Percentiles rank a stretch among this genome's conserved stretches.
phyloP scores from a whole-genome alignment of 768 basidiomycete species.

The Steccherinum ochraceum region DNA sequence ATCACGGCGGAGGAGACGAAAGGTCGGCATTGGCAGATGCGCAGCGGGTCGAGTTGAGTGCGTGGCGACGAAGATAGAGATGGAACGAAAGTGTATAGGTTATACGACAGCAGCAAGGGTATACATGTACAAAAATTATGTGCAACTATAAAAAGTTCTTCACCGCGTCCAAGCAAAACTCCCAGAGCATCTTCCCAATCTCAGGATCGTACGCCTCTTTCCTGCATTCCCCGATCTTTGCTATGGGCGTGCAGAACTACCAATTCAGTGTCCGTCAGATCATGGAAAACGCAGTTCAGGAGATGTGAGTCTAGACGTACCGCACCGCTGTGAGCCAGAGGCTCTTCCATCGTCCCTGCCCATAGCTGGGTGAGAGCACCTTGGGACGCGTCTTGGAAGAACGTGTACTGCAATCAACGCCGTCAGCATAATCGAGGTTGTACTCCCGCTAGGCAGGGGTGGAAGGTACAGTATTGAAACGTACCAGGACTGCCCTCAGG shows the following conservation, averaged over 20 bases:
- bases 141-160: too few species aligned
- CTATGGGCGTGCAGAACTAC: constrained; percentile 10
- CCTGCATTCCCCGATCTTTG: constrained; percentile 5
- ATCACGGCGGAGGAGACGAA: too few species aligned
- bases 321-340: constrained; percentile 26
- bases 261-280: background rate
- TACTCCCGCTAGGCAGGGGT: too few species aligned
- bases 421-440: background rate
- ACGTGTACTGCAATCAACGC: constrained; percentile 4
- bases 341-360: constrained; percentile 32
- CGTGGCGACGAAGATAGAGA: too few species aligned
- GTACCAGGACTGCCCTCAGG: constrained; percentile 1
- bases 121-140: too few species aligned
- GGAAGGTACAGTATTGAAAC: constrained; percentile 10
- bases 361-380: constrained; percentile 37
- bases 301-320: constrained; percentile 19
- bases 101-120: too few species aligned
- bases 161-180: constrained; percentile 6
- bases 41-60: too few species aligned
- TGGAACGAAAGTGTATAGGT: too few species aligned
- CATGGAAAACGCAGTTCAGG: background rate
- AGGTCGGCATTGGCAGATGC: too few species aligned
- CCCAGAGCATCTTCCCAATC: constrained; percentile 9
- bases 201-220: constrained; percentile 9
- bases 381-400: constrained; percentile 1